A percentile compares a stretch with the other conserved stretches of the same genome.
Evolutionary conservation across 257 asterid genomes (phyloP).

Genomic region (Plectranthus barbatus): DNA sequence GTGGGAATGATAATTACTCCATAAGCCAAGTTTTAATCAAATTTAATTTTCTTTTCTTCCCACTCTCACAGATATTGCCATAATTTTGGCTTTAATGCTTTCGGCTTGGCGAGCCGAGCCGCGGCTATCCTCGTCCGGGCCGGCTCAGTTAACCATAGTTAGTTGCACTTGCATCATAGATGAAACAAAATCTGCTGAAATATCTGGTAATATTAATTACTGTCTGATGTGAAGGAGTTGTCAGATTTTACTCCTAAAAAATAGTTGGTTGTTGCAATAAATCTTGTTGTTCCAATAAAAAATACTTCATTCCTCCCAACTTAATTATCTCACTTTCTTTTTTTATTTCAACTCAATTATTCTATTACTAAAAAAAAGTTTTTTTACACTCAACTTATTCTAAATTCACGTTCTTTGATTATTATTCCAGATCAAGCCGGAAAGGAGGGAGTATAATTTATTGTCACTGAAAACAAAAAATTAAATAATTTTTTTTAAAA

Average conservation of each 20-base stretch:
- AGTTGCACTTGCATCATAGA: background rate
- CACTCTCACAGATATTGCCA: conserved; percentile 16
- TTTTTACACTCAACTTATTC: too few species aligned
- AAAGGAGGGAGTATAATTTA: too few species aligned
- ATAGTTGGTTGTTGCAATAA: conserved; percentile 29
- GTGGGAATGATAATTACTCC: background rate
- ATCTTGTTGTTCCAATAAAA: conserved; percentile 10
- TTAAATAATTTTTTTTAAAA: too few species aligned
- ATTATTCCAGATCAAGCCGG: too few species aligned
- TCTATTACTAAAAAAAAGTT: too few species aligned
- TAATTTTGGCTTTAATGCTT: conserved; percentile 20
- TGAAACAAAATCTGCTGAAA: conserved; percentile 17
- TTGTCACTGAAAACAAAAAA: too few species aligned
- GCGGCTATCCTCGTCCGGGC: background rate
- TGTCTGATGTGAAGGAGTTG: conserved; percentile 22
- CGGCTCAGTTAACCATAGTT: conserved; percentile 21
- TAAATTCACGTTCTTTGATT: too few species aligned
- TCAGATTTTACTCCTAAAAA: conserved; percentile 23
- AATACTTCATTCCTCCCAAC: background rate
- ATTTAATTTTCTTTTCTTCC: background rate
- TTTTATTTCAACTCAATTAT: too few species aligned
- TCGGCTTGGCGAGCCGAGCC: conserved; percentile 10
- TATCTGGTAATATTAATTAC: conserved; percentile 27
- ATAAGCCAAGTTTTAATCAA: conserved; percentile 8
- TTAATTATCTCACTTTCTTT: too few species aligned